These are phyloP conservation scores for Ganoderma boninense DNA, from an alignment of 1,284 basidiomycete species.

Conservation along the genomic window DNA sequence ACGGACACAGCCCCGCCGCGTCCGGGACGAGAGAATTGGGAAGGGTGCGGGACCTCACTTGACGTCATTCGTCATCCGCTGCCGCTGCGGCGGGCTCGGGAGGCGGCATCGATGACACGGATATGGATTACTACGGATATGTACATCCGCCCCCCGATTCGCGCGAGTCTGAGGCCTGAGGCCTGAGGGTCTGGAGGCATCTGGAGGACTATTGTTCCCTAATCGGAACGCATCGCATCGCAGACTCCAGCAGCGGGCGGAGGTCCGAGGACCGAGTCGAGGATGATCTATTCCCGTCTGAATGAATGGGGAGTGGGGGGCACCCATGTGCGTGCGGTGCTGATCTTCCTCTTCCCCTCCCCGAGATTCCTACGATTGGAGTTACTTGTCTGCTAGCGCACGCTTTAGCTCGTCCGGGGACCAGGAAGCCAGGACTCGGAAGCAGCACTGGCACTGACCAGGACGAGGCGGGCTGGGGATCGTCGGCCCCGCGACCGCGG, in stretches of 20 bases:
- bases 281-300: conserved; percentile 10
- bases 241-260: no score
- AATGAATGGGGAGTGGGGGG: background rate
- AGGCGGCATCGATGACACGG: background rate
- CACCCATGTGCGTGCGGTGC: conserved; percentile 11
- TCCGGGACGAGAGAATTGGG: background rate
- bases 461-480: background rate
- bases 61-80: conserved; percentile 5
- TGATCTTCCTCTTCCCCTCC: conserved; percentile 5
- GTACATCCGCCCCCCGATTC: no score
- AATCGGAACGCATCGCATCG: background rate
- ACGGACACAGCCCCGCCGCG: background rate
- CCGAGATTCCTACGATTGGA: conserved; percentile 18
- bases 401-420: background rate
- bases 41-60: background rate
- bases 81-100: background rate
- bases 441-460: background rate
- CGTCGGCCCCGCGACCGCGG: background rate
- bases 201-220: background rate
- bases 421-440: no score
- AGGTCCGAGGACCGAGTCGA: background rate
- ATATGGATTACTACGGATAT: no score
- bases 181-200: background rate
- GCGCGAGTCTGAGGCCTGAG: background rate
- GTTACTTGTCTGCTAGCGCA: background rate